Conservation (phyloP, 2,329 filamentous ascomycete species). For the Trichocomaceae sp. region DNA sequence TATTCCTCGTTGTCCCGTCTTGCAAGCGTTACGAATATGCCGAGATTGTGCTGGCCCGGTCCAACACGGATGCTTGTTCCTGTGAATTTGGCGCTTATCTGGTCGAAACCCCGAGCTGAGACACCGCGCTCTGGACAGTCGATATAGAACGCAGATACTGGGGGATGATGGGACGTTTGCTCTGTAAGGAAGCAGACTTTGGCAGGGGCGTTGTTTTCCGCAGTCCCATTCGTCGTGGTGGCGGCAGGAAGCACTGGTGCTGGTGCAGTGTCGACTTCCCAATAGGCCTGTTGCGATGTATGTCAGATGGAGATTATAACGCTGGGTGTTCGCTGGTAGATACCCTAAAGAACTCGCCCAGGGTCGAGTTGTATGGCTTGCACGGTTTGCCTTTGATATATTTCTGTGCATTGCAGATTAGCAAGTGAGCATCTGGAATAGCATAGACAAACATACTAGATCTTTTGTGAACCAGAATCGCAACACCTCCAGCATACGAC, state of each 20-base stretch:
- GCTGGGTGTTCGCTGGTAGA: slow-evolving; percentile 25
- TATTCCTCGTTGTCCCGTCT: slow-evolving; percentile 82
- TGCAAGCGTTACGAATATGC: slow-evolving; percentile 86
- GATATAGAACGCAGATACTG: slow-evolving; percentile 91
- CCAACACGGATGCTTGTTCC: slow-evolving; percentile 88
- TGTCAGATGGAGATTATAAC: neutral
- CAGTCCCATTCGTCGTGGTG: slow-evolving; percentile 30
- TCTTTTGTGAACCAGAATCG: slow-evolving; percentile 99
- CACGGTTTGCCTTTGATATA: slow-evolving; percentile 97
- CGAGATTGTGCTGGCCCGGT: slow-evolving; percentile 86
- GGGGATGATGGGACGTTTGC: slow-evolving; percentile 95
- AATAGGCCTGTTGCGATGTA: slow-evolving; percentile 65
- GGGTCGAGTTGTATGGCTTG: slow-evolving; percentile 96
- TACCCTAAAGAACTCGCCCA: slow-evolving; percentile 96
- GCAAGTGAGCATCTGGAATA: neutral
- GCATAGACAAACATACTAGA: slow-evolving; percentile 46
- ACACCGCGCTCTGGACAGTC: slow-evolving; percentile 88
- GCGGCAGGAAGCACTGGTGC: slow-evolving; percentile 50
- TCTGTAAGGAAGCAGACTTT: slow-evolving; percentile 92
- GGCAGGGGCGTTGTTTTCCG: slow-evolving; percentile 44
- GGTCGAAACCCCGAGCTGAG: slow-evolving; percentile 82
- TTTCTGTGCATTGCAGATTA: slow-evolving; percentile 51
- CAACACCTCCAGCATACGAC: slow-evolving; percentile 89
- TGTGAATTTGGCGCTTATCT: slow-evolving; percentile 95
- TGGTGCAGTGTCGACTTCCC: slow-evolving; percentile 78